Base-by-base conservation (phyloP, 2,329 filamentous ascomycete genomes). In the Cordyceps farinosa region DNA sequence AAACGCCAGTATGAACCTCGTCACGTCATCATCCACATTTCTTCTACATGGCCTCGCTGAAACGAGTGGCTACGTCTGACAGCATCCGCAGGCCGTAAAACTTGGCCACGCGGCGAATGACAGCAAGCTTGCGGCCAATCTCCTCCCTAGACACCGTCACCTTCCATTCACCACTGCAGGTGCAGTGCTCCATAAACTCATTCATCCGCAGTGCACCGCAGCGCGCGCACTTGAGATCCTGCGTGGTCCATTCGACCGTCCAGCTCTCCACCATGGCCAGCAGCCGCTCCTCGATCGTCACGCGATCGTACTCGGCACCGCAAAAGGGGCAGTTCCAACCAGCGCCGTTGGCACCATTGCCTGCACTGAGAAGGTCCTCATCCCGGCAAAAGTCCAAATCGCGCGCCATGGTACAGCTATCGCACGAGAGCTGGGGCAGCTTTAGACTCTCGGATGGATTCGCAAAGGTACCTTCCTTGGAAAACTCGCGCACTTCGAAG, bases 121-220 rank as follows among this genome's bases (percentile, higher is more conserved):
- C 89, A 48, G 75, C 81, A 70, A 98, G 70, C 72, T 80, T 84
- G 72, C 80, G 85, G 70, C 84, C 76, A 32, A 94, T 78, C 34
- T 90, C 90, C 36, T 83, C 85, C 67, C 83, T 82, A 68, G 88
- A 84, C 65, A 93, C 81, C 27, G 87, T 91, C 67, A 86, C 86
- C 22, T 82, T 83, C 95, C 95, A 99, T 64, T 85, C 84, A 3
- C 95, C 95, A 65, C 91, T 91, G 79, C 95, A 99, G 11, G 88
- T 90, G 76, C 96, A 99, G 76, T 98, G 93, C 75, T 97, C 94
- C 87, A 95, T 92, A 70, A 98, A 96, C 71, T 97, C 94, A 73
- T 97, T 98, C 47, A 91, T 82, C 72, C 92, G 81, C 45, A 97
- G 76, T 69, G 91, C 91, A 38, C 84, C 86, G 74, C 87, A 90